Conservation (phyloP, 768 basidiomycete species). For the Termitomyces heimii region DNA sequence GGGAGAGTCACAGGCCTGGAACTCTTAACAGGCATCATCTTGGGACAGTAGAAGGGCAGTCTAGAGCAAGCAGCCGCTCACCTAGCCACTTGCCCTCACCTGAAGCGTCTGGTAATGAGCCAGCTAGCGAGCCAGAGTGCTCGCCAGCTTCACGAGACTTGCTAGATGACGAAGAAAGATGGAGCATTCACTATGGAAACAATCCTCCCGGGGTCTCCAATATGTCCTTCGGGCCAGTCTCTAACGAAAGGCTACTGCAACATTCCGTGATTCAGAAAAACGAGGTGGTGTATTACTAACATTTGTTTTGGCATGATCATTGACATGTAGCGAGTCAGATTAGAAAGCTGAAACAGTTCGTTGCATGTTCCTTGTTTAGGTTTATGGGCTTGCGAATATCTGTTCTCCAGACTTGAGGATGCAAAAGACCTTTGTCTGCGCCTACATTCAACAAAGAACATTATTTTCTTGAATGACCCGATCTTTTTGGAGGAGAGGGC, state of each 20-base stretch:
- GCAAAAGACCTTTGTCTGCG: conserved; percentile 36
- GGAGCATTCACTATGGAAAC: conserved; percentile 36
- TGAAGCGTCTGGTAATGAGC: conserved; percentile 2
- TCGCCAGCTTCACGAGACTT: conserved; percentile 1
- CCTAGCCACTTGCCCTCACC: background rate
- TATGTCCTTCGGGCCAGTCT: conserved; percentile 23
- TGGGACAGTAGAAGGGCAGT: background rate
- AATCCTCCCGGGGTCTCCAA: conserved; percentile 27
- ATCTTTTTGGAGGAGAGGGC: conserved; percentile 43
- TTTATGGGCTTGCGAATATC: background rate
- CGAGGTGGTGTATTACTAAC: conserved; percentile 5
- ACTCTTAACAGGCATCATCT: background rate
- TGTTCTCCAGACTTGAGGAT: conserved; percentile 24
- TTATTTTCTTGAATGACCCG: conserved; percentile 52
- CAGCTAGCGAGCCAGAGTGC: conserved; percentile 3
- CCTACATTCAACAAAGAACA: conserved; percentile 28
- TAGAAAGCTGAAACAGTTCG: conserved; percentile 18
- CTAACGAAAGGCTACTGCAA: conserved; percentile 3
- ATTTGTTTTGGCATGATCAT: background rate
- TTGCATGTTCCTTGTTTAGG: background rate
- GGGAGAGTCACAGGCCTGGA: background rate
- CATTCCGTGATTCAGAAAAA: background rate
- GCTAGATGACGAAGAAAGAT: conserved; percentile 15
- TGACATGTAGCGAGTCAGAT: conserved; percentile 12
- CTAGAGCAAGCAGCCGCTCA: background rate